Evolutionary conservation across 1,139 yeast species (phyloP).

Genomic region (Magnusiomyces starmeri): DNA sequence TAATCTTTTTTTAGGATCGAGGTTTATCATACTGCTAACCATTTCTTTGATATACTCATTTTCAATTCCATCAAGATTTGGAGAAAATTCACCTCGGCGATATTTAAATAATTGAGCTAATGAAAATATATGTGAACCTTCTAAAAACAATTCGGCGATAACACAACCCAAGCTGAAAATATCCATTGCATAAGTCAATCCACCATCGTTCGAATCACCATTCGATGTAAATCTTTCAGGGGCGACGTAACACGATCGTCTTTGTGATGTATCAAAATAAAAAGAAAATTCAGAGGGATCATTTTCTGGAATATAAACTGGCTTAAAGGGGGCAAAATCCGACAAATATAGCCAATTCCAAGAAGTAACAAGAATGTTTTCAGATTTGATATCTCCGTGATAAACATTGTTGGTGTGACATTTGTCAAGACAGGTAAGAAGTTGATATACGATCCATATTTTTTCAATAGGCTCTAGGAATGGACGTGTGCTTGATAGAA

Average conservation of each 20-base stretch:
- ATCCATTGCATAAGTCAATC: constrained; percentile 68
- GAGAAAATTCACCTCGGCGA: constrained; percentile 58
- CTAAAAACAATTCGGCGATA: constrained; percentile 79
- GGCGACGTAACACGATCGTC: constrained; percentile 85
- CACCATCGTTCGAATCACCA: constrained; percentile 33
- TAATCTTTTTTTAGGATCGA: constrained; percentile 55
- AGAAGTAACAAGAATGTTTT: constrained; percentile 77
- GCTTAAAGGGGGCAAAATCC: constrained; percentile 84
- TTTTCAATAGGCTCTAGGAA: constrained; percentile 77
- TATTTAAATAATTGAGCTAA: constrained; percentile 81
- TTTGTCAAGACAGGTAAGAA: constrained; percentile 52
- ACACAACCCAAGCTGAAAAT: constrained; percentile 88
- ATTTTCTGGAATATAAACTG: constrained; percentile 80
- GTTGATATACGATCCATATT: constrained; percentile 75
- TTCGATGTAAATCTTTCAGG: constrained; percentile 72
- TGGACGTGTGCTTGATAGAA: constrained; percentile 55
- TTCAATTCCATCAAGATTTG: constrained; percentile 50
- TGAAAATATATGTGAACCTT: constrained; percentile 81
- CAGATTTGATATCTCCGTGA: constrained; percentile 92
- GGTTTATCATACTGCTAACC: constrained; percentile 52
- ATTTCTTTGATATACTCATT: constrained; percentile 47
- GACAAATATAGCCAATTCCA: constrained; percentile 82
- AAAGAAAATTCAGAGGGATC: constrained; percentile 93
- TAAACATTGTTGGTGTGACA: constrained; percentile 56
- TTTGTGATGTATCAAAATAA: constrained; percentile 81